Evolutionary conservation across 805 yeast species (phyloP), one percentile per base, ranked within the genome.

Genomic region (Starmera dryadoides): DNA sequence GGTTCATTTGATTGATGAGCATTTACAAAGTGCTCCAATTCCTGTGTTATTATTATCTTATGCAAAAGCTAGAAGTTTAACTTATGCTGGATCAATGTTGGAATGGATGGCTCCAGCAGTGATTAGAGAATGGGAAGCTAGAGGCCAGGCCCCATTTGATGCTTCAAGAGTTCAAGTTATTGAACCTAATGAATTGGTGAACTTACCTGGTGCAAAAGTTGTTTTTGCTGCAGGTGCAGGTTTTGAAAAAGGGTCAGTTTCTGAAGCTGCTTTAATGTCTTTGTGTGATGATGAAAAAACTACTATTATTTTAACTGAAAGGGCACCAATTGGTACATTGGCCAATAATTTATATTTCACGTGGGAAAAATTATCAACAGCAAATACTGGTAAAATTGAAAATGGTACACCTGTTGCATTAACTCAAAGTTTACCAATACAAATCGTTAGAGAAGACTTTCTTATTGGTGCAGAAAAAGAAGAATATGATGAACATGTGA

Each of bases 101-200:
- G 98, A 93, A 63, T 93, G 98, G 98, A 83, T 93, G 88, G 79
- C 95, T 0, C 75, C 91, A 0, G 72, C 81, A n/a, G 72, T 88
- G n/a, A 74, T 86, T 20, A 82, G 84, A 49, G 83, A 79, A 34
- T 88, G 96, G 91, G 95, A 87, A 52, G 65, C 72, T 7, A 71
- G 75, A 43, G 80, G 80, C 39, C 74, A 73, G 39, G 73, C 82
- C 2, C 96, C 97, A 1, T 89, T 91, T 55, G 94, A 85, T 48
- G 75, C 84, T 33, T 62, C 77, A 21, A 65, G 78, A 53, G 74
- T 80, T 43, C 76, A 81, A 52, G 64, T 79, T 37, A 61, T 76
- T 45, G 66, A 72, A 38, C 68, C 81, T n/a, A 62, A 66, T 40
- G 85, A 84, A 44, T 51, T 86, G 43, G 45, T 62, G 12, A 69